Base-by-base conservation (phyloP, 495 filamentous ascomycete species). In the Podospora anserina region DNA sequence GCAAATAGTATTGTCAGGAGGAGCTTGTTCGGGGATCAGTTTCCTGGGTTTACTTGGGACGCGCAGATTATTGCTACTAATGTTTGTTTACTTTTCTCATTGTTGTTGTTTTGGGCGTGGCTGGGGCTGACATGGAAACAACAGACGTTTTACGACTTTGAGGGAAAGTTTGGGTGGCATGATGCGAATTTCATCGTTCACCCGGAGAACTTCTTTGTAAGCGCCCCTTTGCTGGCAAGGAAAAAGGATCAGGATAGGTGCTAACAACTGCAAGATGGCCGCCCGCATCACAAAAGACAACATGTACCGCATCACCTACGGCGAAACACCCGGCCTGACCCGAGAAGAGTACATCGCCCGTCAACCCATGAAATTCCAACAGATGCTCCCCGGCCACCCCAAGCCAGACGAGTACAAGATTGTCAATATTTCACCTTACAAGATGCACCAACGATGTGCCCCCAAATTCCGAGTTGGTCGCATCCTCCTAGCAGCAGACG, bases 61-160 rank as follows among this genome's bases (percentile, higher is more conserved):
- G 78, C 78, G 55, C 86, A 88, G 68, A 85, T 90, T 60, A 80
- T 90, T 39, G 87, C 87, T 32, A 87, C 87, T n/a, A 90, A 90
- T 75, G 68, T 75, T 18, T 63, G 67, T 69, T 55, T 1, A 49
- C 16, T 19, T 19, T 0, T 13, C 19, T 19, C 19, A 30, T 65
- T 18, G 4, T 18, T 55, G 23, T 23, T 23, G 23, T 15, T 53
- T 23, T 49, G 54, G 15, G 54, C 0, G 15, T 57, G 16, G 54
- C 23, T 23, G 15, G 20, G 20, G 54, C 54, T 57, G 39, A 39
- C 9, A 39, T 23, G 1, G 0, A 23, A 2, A 19, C 0, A 27
- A 15, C 57, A 70, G 71, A 68, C 70, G 15, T 74, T 74, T 32
- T 72, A 72, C 64, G 68, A 65, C 54, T 78, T 75, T 58, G 27